These are phyloP conservation scores for Allium cepa DNA, from an alignment of 106 monocot species.

Conservation along the genomic window DNA sequence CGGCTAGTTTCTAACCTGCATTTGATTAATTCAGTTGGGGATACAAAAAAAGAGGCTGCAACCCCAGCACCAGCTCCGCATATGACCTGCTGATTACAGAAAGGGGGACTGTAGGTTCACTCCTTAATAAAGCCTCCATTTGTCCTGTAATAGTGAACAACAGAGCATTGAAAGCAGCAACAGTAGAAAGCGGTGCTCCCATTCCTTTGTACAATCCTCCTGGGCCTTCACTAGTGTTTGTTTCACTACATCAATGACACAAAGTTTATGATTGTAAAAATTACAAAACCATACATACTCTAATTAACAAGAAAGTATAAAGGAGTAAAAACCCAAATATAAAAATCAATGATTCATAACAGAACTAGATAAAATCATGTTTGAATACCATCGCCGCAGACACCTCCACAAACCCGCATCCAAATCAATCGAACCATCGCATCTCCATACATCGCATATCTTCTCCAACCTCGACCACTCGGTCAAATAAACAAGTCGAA, in stretches of 20 bases:
- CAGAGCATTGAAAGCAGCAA: slow-evolving; percentile 92
- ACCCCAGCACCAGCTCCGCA: slow-evolving; percentile 87
- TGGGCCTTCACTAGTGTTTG: slow-evolving; percentile 81
- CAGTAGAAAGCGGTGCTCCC: slow-evolving; percentile 93
- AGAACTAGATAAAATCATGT: no score
- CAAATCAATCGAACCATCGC: no score
- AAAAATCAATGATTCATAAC: no score
- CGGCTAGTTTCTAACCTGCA: slow-evolving; percentile 47
- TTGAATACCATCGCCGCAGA: no score
- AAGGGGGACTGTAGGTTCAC: slow-evolving; percentile 55
- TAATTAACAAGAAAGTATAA: no score
- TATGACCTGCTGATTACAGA: slow-evolving; percentile 75
- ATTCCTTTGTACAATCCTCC: slow-evolving; percentile 93
- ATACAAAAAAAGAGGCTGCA: slow-evolving; percentile 82
- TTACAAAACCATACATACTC: no score
- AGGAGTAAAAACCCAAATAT: no score
- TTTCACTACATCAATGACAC: slow-evolving; percentile 92
- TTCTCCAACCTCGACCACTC: no score
- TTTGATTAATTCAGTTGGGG: slow-evolving; percentile 89
- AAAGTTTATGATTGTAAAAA: no score
- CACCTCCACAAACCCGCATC: no score
- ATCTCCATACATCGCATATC: no score
- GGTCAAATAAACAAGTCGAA: no score
- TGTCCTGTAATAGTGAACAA: slow-evolving; percentile 90
- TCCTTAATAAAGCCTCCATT: slow-evolving; percentile 73